Base-by-base conservation (phyloP, 129 eudicot species). In the Pittosporum tobira region DNA sequence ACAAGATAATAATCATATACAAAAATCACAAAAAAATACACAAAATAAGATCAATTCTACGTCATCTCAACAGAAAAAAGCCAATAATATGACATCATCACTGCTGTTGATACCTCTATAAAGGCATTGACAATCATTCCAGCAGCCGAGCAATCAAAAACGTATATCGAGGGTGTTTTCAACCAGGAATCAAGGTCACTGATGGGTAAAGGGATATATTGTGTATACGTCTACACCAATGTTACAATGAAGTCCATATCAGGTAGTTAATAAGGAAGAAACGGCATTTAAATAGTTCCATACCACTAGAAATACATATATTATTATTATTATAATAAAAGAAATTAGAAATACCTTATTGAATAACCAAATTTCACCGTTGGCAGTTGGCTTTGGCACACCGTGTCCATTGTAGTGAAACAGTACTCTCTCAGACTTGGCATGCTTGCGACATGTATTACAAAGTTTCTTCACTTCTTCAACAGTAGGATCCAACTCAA, bases 371-470 rank as follows among this genome's bases (percentile, higher is more conserved):
- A 93, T 87, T 83, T 93, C 99, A 56, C 96, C 96, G 61, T 77
- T 93, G 36, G 91, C 62, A 30, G 99, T 87, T 57, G 99, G 99
- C 73, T 93, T 93, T 38, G 99, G 96, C 57, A 93, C 99, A 43
- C 99, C 99, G 73, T 93, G 96, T 27, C 99, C 99, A 58, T 93
- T 93, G 61, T 93, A 93, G 62, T 93, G 99, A 71, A 83, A 93
- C 16, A 93, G 72, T 70, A 93, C 99, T 73, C 99, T 75, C 77
- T 93, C 99, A 12, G 96, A 69, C 66, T 87, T 87, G 28, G 99
- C 99, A 79, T 81, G 76, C 55, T 84, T 87, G 16, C 99, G 99
- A 59, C 94, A 87, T 38, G 94, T 78, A 15, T 84, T 84, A 75
- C 99, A 87, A 6, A 93, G 88, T 73, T 87, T 93, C 81, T 84